A percentile compares a stretch with the other conserved stretches of the same genome.
phyloP scores from a whole-genome alignment of 306 rosid species.

The Hylodesmum podocarpum region DNA sequence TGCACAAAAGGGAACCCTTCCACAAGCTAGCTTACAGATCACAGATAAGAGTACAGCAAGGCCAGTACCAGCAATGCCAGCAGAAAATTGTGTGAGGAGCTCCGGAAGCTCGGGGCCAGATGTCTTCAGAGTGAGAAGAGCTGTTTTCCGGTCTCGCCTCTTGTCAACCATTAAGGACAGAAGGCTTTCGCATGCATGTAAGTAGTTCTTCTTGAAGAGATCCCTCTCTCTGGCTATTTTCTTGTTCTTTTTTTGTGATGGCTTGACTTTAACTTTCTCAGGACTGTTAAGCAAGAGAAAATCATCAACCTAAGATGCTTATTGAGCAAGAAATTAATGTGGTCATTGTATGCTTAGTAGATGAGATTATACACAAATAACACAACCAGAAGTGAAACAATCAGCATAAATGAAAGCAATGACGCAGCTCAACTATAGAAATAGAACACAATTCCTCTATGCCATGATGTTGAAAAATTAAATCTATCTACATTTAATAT shows the following conservation, averaged over 20 bases:
- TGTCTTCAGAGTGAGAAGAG: conserved; percentile 66
- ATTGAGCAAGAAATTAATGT: conserved; percentile 3
- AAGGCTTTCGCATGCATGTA: conserved; percentile 90
- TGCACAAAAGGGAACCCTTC: conserved; percentile 65
- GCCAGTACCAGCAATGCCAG: conserved; percentile 85
- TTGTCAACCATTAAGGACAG: conserved; percentile 63
- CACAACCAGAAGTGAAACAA: neutral
- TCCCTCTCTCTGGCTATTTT: conserved; percentile 67
- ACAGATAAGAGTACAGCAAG: conserved; percentile 79
- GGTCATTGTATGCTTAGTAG: neutral
- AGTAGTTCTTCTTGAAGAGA: conserved; percentile 70
- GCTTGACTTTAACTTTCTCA: conserved; percentile 60
- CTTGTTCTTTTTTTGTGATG: conserved; percentile 59
- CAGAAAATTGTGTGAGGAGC: conserved; percentile 74
- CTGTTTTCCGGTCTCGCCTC: conserved; percentile 49
- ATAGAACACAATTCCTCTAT: neutral
- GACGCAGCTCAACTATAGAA: neutral
- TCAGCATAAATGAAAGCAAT: neutral
- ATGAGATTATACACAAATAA: neutral
- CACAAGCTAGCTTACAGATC: conserved; percentile 56
- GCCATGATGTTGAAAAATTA: neutral
- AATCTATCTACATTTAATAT: neutral
- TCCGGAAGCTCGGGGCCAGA: conserved; percentile 83
- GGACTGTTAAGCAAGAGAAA: conserved; percentile 57
- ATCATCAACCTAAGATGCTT: neutral